Conservation (phyloP, 1,284 basidiomycete genomes). For the Microbotryomycetes sp. region DNA sequence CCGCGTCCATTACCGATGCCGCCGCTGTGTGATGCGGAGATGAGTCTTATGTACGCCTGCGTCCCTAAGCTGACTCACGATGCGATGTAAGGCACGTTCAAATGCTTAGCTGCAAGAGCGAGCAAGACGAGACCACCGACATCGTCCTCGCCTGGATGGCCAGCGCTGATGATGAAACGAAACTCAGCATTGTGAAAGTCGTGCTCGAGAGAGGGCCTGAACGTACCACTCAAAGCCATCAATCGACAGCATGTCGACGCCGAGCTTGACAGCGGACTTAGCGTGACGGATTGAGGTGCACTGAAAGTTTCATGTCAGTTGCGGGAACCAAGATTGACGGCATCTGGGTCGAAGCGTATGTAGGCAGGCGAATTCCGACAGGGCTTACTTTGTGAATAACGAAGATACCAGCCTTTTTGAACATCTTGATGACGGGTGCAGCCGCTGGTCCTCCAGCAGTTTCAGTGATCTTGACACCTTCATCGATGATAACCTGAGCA, state of each 20-base stretch:
- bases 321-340: slow-evolving; percentile 1
- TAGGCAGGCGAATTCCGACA: too few relatives aligned
- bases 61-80: slow-evolving; percentile 64
- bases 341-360: neutral
- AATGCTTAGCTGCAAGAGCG: slow-evolving; percentile 77
- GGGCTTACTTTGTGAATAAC: slow-evolving; percentile 30
- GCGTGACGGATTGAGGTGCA: slow-evolving; percentile 61
- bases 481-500: slow-evolving; percentile 65
- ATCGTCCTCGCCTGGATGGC: slow-evolving; percentile 92
- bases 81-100: slow-evolving; percentile 79
- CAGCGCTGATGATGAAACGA: slow-evolving; percentile 48
- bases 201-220: too few relatives aligned
- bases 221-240: slow-evolving; percentile 76
- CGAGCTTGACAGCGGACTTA: slow-evolving; percentile 49
- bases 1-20: slow-evolving; percentile 54
- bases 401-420: slow-evolving; percentile 31
- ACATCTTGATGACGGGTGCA: slow-evolving; percentile 33
- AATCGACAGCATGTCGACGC: slow-evolving; percentile 63
- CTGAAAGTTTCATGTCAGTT: too few relatives aligned
- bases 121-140: slow-evolving; percentile 83
- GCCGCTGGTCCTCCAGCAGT: slow-evolving; percentile 61
- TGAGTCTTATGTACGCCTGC: slow-evolving; percentile 48
- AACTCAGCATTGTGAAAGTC: slow-evolving; percentile 3
- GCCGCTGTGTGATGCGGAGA: slow-evolving; percentile 10
- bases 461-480: slow-evolving; percentile 83